Conservation (phyloP, 306 rosid species). For the Prunus mongolica region DNA sequence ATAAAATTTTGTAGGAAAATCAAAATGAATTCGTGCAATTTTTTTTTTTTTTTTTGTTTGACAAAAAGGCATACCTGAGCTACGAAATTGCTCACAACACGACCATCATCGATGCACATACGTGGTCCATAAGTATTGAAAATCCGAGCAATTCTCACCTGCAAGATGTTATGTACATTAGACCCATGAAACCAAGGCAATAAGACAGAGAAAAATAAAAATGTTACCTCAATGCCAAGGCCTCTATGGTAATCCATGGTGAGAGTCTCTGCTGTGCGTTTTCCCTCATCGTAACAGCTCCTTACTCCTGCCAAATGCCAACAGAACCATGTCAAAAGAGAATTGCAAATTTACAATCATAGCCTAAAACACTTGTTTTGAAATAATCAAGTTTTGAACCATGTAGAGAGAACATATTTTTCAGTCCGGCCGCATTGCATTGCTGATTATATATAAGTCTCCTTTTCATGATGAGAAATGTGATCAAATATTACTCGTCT, state of each 20-base stretch:
- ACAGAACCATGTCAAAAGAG: background rate
- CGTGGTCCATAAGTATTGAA: slow-evolving; percentile 90
- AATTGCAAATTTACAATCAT: no score
- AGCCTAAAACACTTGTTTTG: no score
- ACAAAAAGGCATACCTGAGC: slow-evolving; percentile 58
- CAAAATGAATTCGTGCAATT: no score
- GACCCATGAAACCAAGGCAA: background rate
- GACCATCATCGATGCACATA: slow-evolving; percentile 90
- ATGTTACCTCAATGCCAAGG: slow-evolving; percentile 76
- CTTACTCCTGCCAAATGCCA: slow-evolving; percentile 60
- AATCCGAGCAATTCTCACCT: slow-evolving; percentile 92
- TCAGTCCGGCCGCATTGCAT: no score
- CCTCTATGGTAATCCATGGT: slow-evolving; percentile 94
- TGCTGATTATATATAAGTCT: background rate
- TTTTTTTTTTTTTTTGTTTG: no score
- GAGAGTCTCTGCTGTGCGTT: slow-evolving; percentile 90
- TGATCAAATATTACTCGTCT: no score
- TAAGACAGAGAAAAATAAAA: background rate
- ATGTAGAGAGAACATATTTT: no score
- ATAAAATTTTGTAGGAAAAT: no score
- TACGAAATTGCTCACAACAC: slow-evolving; percentile 90
- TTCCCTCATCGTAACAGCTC: slow-evolving; percentile 94
- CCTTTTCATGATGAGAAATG: background rate
- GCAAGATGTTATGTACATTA: background rate
- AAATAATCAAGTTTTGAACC: no score